Percentiles rank a stretch among this genome's conserved stretches.
Evolutionary conservation across 176 grass and related monocot genomes (phyloP).

Genomic region (Musa itinerans): DNA sequence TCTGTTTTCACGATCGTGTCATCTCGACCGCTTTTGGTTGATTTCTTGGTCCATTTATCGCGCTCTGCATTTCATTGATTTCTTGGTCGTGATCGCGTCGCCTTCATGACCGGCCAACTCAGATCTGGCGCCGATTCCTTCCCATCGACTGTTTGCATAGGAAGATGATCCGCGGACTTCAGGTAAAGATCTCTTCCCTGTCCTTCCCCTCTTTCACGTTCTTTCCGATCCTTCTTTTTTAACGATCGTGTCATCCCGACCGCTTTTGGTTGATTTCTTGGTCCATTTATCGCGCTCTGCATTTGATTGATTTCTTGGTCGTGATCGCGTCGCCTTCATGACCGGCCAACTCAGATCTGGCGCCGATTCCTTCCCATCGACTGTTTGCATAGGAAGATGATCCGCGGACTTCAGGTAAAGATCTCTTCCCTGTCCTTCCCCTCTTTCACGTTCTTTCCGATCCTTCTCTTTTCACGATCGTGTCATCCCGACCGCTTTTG

Average conservation of each 20-base stretch:
- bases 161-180: neutral
- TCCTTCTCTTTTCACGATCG: neutral
- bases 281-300: too few species aligned
- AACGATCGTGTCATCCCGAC: too few species aligned
- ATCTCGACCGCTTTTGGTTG: too few species aligned
- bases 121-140: neutral
- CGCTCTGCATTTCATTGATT: too few species aligned
- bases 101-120: too few species aligned
- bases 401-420: neutral
- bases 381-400: neutral
- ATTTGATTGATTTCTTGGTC: too few species aligned
- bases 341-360: too few species aligned
- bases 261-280: too few species aligned
- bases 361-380: constrained; percentile 14
- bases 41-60: too few species aligned
- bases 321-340: too few species aligned
- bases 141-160: constrained; percentile 12
- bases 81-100: too few species aligned
- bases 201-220: neutral
- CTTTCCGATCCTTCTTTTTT: neutral
- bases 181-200: neutral
- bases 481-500: neutral
- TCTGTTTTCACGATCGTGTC: too few species aligned
- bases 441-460: neutral
- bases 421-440: neutral